Evolutionary conservation across 306 rosid genomes (phyloP).

Genomic region (Inga leiocalycina): DNA sequence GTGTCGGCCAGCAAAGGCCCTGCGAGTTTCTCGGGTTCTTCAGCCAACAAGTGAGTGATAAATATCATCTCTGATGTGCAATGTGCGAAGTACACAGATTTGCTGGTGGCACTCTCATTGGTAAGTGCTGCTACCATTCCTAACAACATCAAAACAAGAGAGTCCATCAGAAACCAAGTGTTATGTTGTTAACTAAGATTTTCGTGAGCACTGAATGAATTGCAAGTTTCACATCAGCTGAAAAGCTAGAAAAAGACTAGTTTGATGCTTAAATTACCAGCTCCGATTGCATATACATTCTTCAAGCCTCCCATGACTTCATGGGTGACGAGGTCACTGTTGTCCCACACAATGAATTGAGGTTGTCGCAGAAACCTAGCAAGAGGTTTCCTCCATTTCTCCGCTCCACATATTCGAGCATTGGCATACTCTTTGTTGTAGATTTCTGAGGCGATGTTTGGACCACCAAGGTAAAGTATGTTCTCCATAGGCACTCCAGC

Average conservation of each 20-base stretch:
- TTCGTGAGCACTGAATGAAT: not conserved
- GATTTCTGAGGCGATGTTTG: conserved; percentile 91
- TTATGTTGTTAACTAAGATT: not conserved
- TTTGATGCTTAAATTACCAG: conserved; percentile 54
- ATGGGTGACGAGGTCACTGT: conserved; percentile 90
- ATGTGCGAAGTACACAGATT: conserved; percentile 90
- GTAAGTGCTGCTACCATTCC: conserved; percentile 98
- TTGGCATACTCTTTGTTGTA: conserved; percentile 94
- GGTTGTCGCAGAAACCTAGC: conserved; percentile 90
- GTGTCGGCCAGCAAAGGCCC: conserved; percentile 94
- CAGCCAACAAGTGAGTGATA: conserved; percentile 71
- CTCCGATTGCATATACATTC: conserved; percentile 95
- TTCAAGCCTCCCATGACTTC: conserved; percentile 99
- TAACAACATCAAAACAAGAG: conserved; percentile 29
- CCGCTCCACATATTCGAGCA: conserved; percentile 97
- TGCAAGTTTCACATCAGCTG: not conserved
- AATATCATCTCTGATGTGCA: conserved; percentile 96
- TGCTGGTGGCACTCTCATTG: conserved; percentile 95
- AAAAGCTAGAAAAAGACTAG: not conserved
- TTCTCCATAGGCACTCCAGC: conserved; percentile 88
- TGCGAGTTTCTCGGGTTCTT: conserved; percentile 94
- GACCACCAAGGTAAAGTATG: conserved; percentile 94
- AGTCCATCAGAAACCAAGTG: conserved; percentile 23
- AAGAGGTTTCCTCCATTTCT: conserved; percentile 88
- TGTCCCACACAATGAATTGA: conserved; percentile 91